Percentiles rank a stretch among this genome's conserved stretches.
Conservation (phyloP, 257 asterid species). For the Nicotiana noctiflora region DNA sequence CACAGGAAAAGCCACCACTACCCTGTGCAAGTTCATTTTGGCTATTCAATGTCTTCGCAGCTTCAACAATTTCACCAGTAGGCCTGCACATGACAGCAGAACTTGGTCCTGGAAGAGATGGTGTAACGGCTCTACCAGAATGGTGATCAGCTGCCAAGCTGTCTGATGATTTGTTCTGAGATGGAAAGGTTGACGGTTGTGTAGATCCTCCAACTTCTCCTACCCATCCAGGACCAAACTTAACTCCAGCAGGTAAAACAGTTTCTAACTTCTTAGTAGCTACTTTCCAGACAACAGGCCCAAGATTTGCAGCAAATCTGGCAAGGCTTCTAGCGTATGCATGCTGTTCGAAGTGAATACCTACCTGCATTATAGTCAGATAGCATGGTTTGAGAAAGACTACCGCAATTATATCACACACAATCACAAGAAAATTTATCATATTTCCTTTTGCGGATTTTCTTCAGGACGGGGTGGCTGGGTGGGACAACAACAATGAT, state of each 20-base stretch:
- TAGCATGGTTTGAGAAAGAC: not conserved
- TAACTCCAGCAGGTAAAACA: conserved; percentile 51
- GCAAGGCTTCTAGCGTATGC: conserved; percentile 83
- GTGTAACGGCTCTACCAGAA: conserved; percentile 26
- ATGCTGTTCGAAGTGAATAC: conserved; percentile 60
- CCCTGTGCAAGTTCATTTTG: conserved; percentile 37
- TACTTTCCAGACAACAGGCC: conserved; percentile 76
- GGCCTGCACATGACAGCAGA: conserved; percentile 23
- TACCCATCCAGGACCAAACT: conserved; percentile 95
- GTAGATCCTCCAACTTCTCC: conserved; percentile 43
- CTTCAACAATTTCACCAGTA: conserved; percentile 42
- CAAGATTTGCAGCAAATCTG: conserved; percentile 74
- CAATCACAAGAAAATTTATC: not conserved
- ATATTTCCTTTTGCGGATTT: not conserved
- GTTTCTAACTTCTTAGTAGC: conserved; percentile 58
- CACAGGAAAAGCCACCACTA: conserved; percentile 26
- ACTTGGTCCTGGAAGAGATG: conserved; percentile 28
- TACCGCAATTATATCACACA: not conserved
- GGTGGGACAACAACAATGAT: not conserved
- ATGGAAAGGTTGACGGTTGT: conserved; percentile 27
- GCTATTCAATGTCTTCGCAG: conserved; percentile 47
- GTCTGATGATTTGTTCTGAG: conserved; percentile 32
- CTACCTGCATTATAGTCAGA: conserved; percentile 47
- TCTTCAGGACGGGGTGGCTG: no score
- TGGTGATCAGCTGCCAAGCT: conserved; percentile 25